Evolutionary conservation across 345 rosid genomes (phyloP), one percentile per base, ranked within the genome.

Genomic region (Camelina neglecta): DNA sequence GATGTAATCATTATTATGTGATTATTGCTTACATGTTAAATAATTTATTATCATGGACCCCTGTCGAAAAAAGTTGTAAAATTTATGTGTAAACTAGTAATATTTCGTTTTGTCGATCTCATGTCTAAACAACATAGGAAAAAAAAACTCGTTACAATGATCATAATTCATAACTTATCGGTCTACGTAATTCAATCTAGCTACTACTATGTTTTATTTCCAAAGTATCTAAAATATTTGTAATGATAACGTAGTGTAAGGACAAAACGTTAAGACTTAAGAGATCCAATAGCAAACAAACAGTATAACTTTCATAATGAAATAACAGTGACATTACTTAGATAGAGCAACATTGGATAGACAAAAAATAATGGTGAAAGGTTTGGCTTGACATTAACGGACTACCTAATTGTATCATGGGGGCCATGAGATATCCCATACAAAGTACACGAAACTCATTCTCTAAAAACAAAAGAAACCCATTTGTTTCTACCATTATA

Each of bases 1-100:
- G 33, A 67, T 67, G 79, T 75, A 75, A 75, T 75, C 79, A 75
- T 75, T 60, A 75, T 50, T 31, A 60, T 1, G 79, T 75, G 79
- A 75, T 75, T 67, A 75, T 60, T 67, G 68, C 74, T 60, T 65
- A 60, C 24, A 39, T 49, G 79, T 18, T 49, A 59, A 8, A 75
- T 59, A 38, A 59, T 53, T 24, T 60, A 41, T 50, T 50, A 59
- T 60, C 36, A 75, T 67, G 73, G 68, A 67, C 79, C 79, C 72
- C 7, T 49, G 67, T 74, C 59, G 6, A 39, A 39, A 45, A 33
- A n/a, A 56, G 41, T 51, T 73, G 4, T 11, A 12, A 29, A 45
- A 8, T 64, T 41, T 7, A 42, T 44, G 61, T 11, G 61, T 11
- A 24, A 71, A 35, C 47, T 33, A 11, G 11, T 64, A 7, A 3